Base-by-base conservation (phyloP, 352 stramenopile species). In the Phytophthora fragariaefolia region DNA sequence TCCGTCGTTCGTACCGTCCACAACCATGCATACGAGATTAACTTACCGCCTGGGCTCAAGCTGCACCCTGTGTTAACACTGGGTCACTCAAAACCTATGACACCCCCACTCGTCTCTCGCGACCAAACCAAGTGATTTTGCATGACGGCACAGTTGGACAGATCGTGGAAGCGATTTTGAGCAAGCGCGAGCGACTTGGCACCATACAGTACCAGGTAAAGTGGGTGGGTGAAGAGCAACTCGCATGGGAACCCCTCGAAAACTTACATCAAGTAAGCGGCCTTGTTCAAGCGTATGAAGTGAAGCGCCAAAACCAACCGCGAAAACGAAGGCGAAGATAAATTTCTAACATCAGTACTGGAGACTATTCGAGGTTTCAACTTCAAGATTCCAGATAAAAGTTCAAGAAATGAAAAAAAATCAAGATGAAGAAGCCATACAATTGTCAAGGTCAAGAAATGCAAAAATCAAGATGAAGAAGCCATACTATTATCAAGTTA, bases 181-280 rank as follows among this genome's bases (percentile, higher is more conserved):
- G n/a, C 45, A 56, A 63, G 56, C 45, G 43, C 28, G 17, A 40
- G 24, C 17, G 40, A 2, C 17, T 18, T 2, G 43, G 30, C 13
- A 3, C 3, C 12, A 17, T 49, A 23, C 28, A 55, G 28, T 52
- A 61, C 49, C 49, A 17, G 10, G 24, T 53, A 26, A 12, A 4
- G 46, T 61, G 53, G n/a, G 53, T 61, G 27, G n/a, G 53, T 61
- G 40, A 61, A 12, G 40, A 51, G 12, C 54, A 61, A 13, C 20
- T 22, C 15, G 42, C 36, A 12, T 50, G 34, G 36, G 32, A 46
- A 13, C 17, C n/a, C 4, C 38, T 46, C 3, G 45, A 56, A 20
- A 50, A 63, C 22, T 32, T 56, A 15, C 56, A 55, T 8, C 46
- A 63, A 63, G 54, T 63, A 15, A 20, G 22, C 6, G 46, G 56